These are phyloP conservation scores for Cyclotella distinguenda DNA, from an alignment of 108 stramenopile genomes.

Conservation along the genomic window DNA sequence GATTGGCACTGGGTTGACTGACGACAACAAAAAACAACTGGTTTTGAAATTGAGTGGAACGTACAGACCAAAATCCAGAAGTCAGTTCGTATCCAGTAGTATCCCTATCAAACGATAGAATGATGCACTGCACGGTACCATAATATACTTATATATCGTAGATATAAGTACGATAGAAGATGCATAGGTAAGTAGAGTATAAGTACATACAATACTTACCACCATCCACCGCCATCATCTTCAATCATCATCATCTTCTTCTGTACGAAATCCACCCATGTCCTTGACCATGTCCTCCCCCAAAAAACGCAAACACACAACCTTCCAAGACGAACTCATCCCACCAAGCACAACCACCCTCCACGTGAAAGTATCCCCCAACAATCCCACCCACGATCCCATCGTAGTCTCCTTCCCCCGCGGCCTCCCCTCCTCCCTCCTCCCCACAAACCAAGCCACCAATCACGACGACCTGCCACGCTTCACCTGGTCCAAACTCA, in stretches of 20 bases:
- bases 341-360: not conserved
- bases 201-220: too few relatives aligned
- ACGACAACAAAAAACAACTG: too few relatives aligned
- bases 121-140: too few relatives aligned
- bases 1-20: too few relatives aligned
- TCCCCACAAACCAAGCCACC: constrained; percentile 1
- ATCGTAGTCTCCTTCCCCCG: constrained; percentile 79
- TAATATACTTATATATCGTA: too few relatives aligned
- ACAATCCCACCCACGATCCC: constrained; percentile 50
- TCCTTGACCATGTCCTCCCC: not conserved
- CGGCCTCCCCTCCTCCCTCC: constrained; percentile 55
- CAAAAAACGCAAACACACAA: constrained; percentile 17
- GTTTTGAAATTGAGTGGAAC: too few relatives aligned
- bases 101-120: too few relatives aligned
- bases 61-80: too few relatives aligned
- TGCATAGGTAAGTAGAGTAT: too few relatives aligned
- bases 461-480: constrained; percentile 31
- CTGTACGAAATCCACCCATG: not conserved
- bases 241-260: not conserved
- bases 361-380: constrained; percentile 20
- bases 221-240: too few relatives aligned
- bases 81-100: too few relatives aligned
- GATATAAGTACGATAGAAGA: too few relatives aligned
- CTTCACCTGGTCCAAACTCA: constrained; percentile 43
- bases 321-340: constrained; percentile 5